Base-by-base conservation (phyloP, 2,329 filamentous ascomycete genomes). In the Pseudogymnoascus sp. region DNA sequence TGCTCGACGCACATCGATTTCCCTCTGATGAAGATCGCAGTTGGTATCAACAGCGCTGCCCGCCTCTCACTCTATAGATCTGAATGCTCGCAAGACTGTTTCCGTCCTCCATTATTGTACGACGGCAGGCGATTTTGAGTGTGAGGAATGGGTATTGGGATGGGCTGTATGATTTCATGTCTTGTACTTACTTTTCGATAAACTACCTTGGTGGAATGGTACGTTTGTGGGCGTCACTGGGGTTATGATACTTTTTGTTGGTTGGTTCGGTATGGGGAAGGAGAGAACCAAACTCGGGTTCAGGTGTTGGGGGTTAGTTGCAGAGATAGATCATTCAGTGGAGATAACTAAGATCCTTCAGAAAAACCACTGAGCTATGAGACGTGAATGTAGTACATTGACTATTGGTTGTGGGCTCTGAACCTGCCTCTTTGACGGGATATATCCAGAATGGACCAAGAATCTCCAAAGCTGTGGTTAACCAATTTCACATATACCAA, bases 111-210 rank as follows among this genome's bases (percentile, higher is more conserved):
- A 56, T 33, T 33, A 19, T 22, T 33, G 28, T 56, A 53, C 7
- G 46, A 53, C 8, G 28, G n/a, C 16, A 33, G n/a, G 11, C 16
- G 14, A 8, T 19, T 19, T 8, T 56, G 28, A 28, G 28, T 56
- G 16, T 19, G 50, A 16, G 43, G 24, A 11, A 28, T 8, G 16
- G 8, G 10, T 33, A 33, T 33, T 12, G 5, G 50, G 3, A 12
- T 33, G 16, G 28, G 8, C n/a, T 56, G 50, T 56, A 56, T 5
- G 50, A 56, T 56, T 56, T 56, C n/a, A 56, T 56, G 50, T 56
- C 28, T 33, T 56, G 10, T 19, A 19, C 14, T 33, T 56, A 12
- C 26, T 33, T 56, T 56, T 33, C 50, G 50, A 33, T 33, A 12
- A 33, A 33, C n/a, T 56, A 14, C 50, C 7, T 12, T 19, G 22